Evolutionary conservation across 257 asterid species (phyloP), one percentile per base, ranked within the genome.

Genomic region (Solanum chmielewskii): DNA sequence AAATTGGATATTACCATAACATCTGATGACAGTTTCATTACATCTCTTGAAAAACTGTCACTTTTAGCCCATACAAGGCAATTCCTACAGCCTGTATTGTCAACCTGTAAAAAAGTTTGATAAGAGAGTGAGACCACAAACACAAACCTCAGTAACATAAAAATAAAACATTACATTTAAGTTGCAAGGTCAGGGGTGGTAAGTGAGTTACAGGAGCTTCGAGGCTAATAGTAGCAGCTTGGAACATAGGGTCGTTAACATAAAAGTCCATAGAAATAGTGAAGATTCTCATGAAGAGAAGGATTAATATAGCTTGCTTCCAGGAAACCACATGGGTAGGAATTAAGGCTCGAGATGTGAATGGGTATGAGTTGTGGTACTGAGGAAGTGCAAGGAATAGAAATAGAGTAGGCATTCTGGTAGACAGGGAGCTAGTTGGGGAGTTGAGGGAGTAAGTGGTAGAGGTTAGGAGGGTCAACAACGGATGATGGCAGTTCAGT

Each of bases 11-110:
- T 90, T 92, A 97, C 99, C 96, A 33, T 87, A 68, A 92, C 88
- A 93, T 94, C 92, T 29, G 88, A 78, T 44, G 98, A 93, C 78
- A 91, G 86, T 86, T 90, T 93, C 73, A 93, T 92, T 23, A 96
- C 88, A 81, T 95, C 98, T 92, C 98, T 94, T 29, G 94, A 98
- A 78, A 97, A 94, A 77, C 88, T 93, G 91, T 97, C 99, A 89
- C 98, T 97, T 94, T 97, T 97, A 41, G 99, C 96, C 98, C 99
- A 97, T 80, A 97, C 91, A 87, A 95, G 86, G 86, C 99, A 97
- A 91, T 95, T 97, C 90, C 83, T 91, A 84, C 98, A 97, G 71
- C 92, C 89, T 83, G 93, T 88, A 85, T 89, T 94, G 88, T 92
- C 90, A 52, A 95, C 92, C 99, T 97, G 94, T 89, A 91, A 86